Evolutionary conservation across 2,329 filamentous ascomycete species (phyloP), one percentile per base, ranked within the genome.

Genomic region (Neocucurbitaria cava): DNA sequence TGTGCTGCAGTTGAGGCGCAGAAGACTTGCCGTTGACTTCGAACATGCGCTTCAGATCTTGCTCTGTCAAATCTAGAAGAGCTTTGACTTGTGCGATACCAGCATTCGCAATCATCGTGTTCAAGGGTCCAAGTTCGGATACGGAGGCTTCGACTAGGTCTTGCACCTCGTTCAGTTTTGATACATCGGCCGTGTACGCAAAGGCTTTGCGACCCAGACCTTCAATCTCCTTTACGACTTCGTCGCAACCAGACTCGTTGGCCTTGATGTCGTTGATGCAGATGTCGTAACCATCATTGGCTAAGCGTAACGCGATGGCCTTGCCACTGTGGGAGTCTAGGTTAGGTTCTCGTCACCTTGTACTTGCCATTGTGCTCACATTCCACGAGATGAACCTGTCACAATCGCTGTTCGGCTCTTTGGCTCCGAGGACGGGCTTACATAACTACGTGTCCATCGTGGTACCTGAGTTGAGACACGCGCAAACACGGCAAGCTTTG

Each of bases 281-380:
- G 45, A 90, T 78, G 60, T 86, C 80, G 74, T 89, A 90, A 49
- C 87, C 87, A 57, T 89, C 87, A 20, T 79, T 74, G 5, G 87
- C 87, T 15, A 90, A 79, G 2, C 87, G 84, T 7, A 87, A 74
- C 17, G 86, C 87, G 48, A 88, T 87, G 18, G 85, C 81, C 63
- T 83, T 85, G 42, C 86, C 86, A 59, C 85, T 87, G 50, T 31
- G 8, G 6, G 20, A 17, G 17, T 35, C 66, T 36, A 66, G 54
- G 40, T 17, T 20, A 18, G 13, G 21, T 31, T 21, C 43, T 13
- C 5, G 20, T 17, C 10, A 15, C 33, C 13, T 7, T 8, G 21
- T 13, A 7, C 2, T 24, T n/a, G 11, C 33, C 10, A 21, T 11
- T 8, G 15, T 9, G 42, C 68, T 66, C 46, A 75, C 73, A 77